A percentile compares a stretch with the other conserved stretches of the same genome.
Conservation (phyloP, 2,329 filamentous ascomycete genomes). For the Nothophoma quercina region DNA sequence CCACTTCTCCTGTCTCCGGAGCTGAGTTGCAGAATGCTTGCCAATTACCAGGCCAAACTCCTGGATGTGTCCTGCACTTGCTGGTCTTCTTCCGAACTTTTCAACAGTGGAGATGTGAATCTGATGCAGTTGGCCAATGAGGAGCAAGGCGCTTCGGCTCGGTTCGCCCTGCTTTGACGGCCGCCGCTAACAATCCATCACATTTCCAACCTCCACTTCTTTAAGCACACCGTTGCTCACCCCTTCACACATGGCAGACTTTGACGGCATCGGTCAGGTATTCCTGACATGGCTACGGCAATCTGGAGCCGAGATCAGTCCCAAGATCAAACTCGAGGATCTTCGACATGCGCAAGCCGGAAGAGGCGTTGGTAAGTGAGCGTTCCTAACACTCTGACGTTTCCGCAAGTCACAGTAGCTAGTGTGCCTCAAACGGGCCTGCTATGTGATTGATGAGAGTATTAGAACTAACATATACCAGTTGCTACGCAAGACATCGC, state of each 20-base stretch:
- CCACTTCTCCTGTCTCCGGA: slow-evolving; percentile 1
- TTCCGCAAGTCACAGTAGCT: too few relatives aligned
- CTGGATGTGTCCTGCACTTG: too few relatives aligned
- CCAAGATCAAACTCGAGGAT: slow-evolving; percentile 66
- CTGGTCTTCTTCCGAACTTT: too few relatives aligned
- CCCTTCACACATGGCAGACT: slow-evolving; percentile 37
- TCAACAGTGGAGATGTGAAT: neutral
- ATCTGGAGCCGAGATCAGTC: slow-evolving; percentile 62
- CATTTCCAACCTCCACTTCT: slow-evolving; percentile 25
- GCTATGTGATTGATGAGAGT: too few relatives aligned
- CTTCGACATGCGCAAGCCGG: slow-evolving; percentile 64
- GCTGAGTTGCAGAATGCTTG: neutral
- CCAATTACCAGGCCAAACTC: too few relatives aligned
- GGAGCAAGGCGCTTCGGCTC: slow-evolving; percentile 24
- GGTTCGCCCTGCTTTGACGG: slow-evolving; percentile 23
- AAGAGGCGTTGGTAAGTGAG: slow-evolving; percentile 67
- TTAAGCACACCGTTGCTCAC: slow-evolving; percentile 6
- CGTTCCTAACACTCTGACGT: slow-evolving; percentile 5
- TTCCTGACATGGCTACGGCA: slow-evolving; percentile 67
- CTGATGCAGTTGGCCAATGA: slow-evolving; percentile 26
- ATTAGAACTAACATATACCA: slow-evolving; percentile 51
- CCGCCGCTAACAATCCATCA: slow-evolving; percentile 30
- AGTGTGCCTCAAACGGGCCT: too few relatives aligned
- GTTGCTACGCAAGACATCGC: slow-evolving; percentile 75
- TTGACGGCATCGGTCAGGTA: slow-evolving; percentile 54